Percentiles rank a stretch among this genome's conserved stretches.
Evolutionary conservation across 345 rosid genomes (phyloP).

Genomic region (Gossypioides kirkii): DNA sequence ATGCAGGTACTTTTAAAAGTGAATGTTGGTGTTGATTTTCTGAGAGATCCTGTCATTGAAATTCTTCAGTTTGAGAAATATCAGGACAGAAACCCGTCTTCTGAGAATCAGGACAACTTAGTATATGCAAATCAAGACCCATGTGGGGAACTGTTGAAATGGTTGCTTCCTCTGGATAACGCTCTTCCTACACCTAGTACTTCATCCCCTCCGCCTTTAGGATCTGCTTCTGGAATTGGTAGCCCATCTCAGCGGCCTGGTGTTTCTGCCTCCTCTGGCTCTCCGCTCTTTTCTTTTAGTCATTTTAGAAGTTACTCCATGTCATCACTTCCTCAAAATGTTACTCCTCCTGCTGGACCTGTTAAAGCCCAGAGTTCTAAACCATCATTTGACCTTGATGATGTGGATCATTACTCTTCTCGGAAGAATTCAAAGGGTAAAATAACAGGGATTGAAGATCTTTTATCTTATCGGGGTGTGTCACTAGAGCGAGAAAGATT

Average conservation of each 20-base stretch:
- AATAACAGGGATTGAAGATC: constrained; percentile 50
- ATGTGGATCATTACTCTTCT: constrained; percentile 62
- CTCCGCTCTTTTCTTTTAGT: constrained; percentile 81
- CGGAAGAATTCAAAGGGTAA: constrained; percentile 42
- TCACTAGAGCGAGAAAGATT: constrained; percentile 80
- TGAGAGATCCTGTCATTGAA: constrained; percentile 83
- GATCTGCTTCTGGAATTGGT: constrained; percentile 51
- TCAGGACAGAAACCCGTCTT: constrained; percentile 32
- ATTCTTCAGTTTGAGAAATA: constrained; percentile 94
- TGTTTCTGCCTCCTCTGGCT: constrained; percentile 51
- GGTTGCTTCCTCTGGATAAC: constrained; percentile 93
- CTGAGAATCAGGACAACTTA: constrained; percentile 32
- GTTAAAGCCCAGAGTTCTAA: constrained; percentile 64
- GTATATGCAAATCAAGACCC: constrained; percentile 49
- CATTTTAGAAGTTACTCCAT: constrained; percentile 95
- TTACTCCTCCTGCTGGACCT: constrained; percentile 49
- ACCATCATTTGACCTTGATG: constrained; percentile 70
- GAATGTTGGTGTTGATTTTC: constrained; percentile 65
- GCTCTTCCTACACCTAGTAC: constrained; percentile 50
- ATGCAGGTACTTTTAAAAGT: constrained; percentile 94
- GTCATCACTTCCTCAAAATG: constrained; percentile 90
- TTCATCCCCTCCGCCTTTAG: constrained; percentile 49
- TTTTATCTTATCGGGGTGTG: constrained; percentile 83
- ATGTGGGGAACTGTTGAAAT: constrained; percentile 70
- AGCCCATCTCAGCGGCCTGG: constrained; percentile 40